A percentile compares a stretch with the other conserved stretches of the same genome.
These are phyloP conservation scores for Kluyveromyces wickerhamii DNA, from an alignment of 805 yeast species.

Conservation along the genomic window DNA sequence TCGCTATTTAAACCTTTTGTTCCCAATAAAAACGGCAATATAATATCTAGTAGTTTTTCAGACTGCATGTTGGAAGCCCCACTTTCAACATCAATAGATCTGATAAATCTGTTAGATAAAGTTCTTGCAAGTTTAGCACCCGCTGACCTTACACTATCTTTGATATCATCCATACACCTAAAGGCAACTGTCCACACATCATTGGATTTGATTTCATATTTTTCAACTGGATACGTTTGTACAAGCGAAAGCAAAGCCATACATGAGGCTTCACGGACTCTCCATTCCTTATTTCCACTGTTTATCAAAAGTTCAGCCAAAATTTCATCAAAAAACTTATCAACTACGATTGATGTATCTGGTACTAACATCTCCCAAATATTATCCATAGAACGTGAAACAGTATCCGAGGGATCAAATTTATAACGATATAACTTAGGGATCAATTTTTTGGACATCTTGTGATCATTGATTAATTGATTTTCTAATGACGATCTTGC, in stretches of 20 bases:
- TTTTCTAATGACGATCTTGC: constrained; percentile 69
- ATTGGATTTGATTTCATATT: constrained; percentile 45
- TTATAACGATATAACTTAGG: constrained; percentile 80
- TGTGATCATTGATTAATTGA: constrained; percentile 45
- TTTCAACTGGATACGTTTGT: constrained; percentile 45
- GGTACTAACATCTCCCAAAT: constrained; percentile 73
- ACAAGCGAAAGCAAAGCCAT: constrained; percentile 62
- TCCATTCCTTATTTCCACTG: constrained; percentile 84
- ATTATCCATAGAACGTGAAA: constrained; percentile 74
- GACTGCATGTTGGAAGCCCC: constrained; percentile 33
- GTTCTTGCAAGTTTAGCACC: constrained; percentile 62
- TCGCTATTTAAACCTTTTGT: constrained; percentile 72
- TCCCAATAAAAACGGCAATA: constrained; percentile 77
- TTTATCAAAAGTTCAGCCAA: constrained; percentile 54
- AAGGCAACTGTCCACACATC: constrained; percentile 84
- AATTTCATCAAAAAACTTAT: constrained; percentile 48
- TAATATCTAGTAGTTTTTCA: constrained; percentile 39
- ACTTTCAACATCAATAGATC: constrained; percentile 42
- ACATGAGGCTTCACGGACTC: constrained; percentile 83
- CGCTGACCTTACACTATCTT: constrained; percentile 82
- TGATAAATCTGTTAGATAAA: constrained; percentile 54
- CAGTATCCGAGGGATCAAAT: constrained; percentile 74
- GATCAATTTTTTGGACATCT: constrained; percentile 52
- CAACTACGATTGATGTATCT: constrained; percentile 46
- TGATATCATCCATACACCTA: constrained; percentile 86